A percentile compares a stretch with the other conserved stretches of the same genome.
Conservation (phyloP, 306 rosid species). For the Ziziphus jujuba region DNA sequence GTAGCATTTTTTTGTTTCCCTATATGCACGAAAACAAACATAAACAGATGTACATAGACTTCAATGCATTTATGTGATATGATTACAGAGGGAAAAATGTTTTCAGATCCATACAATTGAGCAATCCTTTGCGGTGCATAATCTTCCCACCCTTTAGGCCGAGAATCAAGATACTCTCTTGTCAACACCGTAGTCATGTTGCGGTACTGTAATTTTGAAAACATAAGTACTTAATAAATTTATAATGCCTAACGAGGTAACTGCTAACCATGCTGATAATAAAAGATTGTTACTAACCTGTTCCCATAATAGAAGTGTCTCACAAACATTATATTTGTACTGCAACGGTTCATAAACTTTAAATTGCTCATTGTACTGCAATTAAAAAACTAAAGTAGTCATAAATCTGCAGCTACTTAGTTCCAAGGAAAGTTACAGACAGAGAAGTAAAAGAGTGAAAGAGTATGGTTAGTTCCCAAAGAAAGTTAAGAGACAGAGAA, state of each 20-base stretch:
- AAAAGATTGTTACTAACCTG: constrained; percentile 61
- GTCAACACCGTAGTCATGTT: constrained; percentile 96
- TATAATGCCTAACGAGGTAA: constrained; percentile 11
- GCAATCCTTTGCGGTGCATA: constrained; percentile 92
- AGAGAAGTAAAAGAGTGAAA: not conserved
- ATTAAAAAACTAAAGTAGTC: constrained; percentile 18
- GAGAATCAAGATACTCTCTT: constrained; percentile 82
- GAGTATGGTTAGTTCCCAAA: not conserved
- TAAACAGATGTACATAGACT: constrained; percentile 18
- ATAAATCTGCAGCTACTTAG: constrained; percentile 18
- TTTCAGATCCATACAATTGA: constrained; percentile 59
- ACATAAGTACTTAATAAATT: constrained; percentile 30
- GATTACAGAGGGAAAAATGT: not conserved
- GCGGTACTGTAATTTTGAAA: constrained; percentile 67
- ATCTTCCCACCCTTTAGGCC: constrained; percentile 90
- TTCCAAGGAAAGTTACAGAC: not conserved
- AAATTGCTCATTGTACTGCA: constrained; percentile 89
- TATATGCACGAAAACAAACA: constrained; percentile 25
- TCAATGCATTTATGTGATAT: constrained; percentile 2
- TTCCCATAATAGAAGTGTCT: constrained; percentile 85
- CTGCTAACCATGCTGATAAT: not conserved
- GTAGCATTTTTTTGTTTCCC: constrained; percentile 76
- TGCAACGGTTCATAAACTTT: constrained; percentile 83
- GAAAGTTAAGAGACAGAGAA: not conserved
- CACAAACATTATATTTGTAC: constrained; percentile 75